Evolutionary conservation across 106 monocot genomes (phyloP), one percentile per base, ranked within the genome.

Genomic region (Acorus gramineus): DNA sequence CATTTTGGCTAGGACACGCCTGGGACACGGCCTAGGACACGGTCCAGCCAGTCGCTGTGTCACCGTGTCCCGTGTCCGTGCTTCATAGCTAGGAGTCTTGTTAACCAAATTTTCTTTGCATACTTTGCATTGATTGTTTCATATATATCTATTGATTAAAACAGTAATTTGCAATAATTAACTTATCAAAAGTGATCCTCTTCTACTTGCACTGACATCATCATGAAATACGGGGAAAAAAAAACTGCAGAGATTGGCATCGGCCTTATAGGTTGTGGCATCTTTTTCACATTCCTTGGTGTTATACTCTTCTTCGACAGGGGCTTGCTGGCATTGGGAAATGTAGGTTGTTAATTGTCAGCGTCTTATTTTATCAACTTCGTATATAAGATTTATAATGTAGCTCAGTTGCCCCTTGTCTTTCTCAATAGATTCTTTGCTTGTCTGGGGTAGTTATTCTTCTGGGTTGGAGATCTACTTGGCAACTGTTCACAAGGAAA

Each of bases 241-340:
- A 71, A 76, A 52, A 10, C 53, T 79, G 76, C 57, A 94, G 89
- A 94, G 70, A 73, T 86, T 75, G 93, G 93, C 53, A 76, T 86
- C 50, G 93, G 89, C 44, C 75, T 89, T 11, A 50, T 89, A 48
- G 83, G 83, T 49, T 94, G 73, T 64, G 78, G 86, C 47, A 73
- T 89, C 60, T 46, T 86, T 46, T 94, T 89, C 77, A 71, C 89
- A 57, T 80, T 89, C 62, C 73, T 94, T 14, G 86, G 84, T 4
- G 66, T 89, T 46, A 61, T 86, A 63, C 89, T 94, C 45, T 86
- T 94, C 81, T 86, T 94, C 61, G 89, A 94, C 52, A 81, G 79
- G 69, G 93, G 89, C 45, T 84, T 89, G 70, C 74, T 94, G 66
- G 93, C 93, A 66, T 77, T 94, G 47, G 78, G 89, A 49, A 89